Evolutionary conservation across 192 early-diverging fungal species (phyloP).

Genomic region (Backusella australiensis): DNA sequence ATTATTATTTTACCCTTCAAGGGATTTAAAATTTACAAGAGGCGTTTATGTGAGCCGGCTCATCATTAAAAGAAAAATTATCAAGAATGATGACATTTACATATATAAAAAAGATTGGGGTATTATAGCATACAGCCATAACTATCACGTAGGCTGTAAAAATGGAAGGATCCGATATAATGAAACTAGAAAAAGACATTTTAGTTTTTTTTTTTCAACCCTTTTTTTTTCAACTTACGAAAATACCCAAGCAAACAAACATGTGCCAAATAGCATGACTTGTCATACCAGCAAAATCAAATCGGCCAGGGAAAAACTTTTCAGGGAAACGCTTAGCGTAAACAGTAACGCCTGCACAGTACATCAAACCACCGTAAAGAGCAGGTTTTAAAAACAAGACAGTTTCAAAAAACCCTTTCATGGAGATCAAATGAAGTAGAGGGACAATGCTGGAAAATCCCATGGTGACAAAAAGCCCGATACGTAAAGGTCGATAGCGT

Average conservation of each 20-base stretch:
- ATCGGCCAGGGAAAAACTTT: constrained; percentile 53
- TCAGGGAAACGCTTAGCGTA: constrained; percentile 61
- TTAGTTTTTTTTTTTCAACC: not conserved
- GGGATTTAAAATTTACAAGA: constrained; percentile 5
- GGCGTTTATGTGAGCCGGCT: not conserved
- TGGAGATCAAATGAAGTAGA: constrained; percentile 39
- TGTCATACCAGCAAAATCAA: constrained; percentile 51
- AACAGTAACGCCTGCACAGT: constrained; percentile 50
- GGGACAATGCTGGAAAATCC: constrained; percentile 47
- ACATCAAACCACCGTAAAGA: constrained; percentile 43
- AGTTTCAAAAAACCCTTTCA: constrained; percentile 38
- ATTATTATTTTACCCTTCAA: not conserved
- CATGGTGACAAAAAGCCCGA: constrained; percentile 49
- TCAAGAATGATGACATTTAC: not conserved
- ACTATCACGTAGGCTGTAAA: not conserved
- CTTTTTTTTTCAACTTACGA: constrained; percentile 18
- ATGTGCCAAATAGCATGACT: constrained; percentile 61
- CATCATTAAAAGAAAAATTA: not conserved
- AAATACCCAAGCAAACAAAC: constrained; percentile 55
- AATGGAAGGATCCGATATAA: constrained; percentile 7
- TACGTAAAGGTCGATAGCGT: constrained; percentile 47
- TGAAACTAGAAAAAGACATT: not conserved
- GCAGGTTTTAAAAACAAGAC: constrained; percentile 46
- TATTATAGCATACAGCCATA: constrained; percentile 5
- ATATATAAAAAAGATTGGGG: not conserved